These are phyloP conservation scores for Ceratonia siliqua DNA, from an alignment of 306 rosid species.

Conservation along the genomic window DNA sequence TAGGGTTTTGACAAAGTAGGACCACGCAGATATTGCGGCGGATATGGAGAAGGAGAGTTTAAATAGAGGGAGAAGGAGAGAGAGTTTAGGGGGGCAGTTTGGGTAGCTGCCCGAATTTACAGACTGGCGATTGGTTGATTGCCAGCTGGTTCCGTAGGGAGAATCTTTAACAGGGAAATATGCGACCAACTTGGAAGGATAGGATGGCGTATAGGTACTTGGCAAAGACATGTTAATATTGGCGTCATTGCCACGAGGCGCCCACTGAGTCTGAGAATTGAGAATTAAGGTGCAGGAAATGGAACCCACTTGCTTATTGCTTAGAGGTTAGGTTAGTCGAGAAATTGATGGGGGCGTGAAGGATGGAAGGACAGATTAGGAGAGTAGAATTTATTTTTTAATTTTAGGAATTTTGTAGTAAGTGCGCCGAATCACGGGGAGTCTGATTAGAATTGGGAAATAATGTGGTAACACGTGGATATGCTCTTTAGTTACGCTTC, in stretches of 20 bases:
- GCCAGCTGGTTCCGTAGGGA: conserved; percentile 52
- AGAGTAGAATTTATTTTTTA: no score
- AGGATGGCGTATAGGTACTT: neutral
- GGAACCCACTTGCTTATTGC: no score
- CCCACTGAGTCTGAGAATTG: neutral
- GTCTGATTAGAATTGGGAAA: neutral
- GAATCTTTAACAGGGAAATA: neutral
- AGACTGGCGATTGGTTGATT: conserved; percentile 53
- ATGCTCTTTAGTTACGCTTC: neutral
- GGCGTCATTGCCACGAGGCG: neutral
- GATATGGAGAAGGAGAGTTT: conserved; percentile 2
- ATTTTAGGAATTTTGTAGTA: neutral
- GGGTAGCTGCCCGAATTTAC: conserved; percentile 68
- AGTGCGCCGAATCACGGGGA: neutral
- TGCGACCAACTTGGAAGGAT: neutral
- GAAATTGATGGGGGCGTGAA: neutral
- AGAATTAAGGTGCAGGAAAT: no score
- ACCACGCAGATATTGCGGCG: neutral
- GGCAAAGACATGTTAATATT: neutral
- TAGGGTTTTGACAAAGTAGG: conserved; percentile 26
- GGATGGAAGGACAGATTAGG: neutral
- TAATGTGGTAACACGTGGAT: neutral
- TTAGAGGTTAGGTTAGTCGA: no score
- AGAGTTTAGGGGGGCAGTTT: conserved; percentile 48
- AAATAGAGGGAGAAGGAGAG: conserved; percentile 39